Conservation (phyloP, 495 filamentous ascomycete genomes). For the Tetracladium setigerum region DNA sequence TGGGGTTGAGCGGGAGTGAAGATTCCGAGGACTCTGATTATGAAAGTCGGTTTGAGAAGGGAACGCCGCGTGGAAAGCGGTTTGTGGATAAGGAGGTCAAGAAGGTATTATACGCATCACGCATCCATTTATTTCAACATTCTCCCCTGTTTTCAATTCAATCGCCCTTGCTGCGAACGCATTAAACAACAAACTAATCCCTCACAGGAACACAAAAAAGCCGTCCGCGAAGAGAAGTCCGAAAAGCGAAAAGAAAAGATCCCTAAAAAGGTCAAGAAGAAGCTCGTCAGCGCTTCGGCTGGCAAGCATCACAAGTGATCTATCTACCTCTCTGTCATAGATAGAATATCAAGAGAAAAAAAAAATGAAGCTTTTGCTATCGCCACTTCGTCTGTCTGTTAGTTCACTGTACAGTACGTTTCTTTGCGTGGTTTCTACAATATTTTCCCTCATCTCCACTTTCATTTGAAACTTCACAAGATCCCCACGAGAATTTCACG, state of each 20-base stretch:
- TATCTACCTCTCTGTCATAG: background rate
- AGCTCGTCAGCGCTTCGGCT: constrained; percentile 38
- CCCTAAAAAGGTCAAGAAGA: constrained; percentile 90
- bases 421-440: background rate
- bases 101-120: constrained; percentile 36
- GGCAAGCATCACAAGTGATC: constrained; percentile 24
- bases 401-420: background rate
- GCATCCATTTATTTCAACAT: no score
- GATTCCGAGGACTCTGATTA: constrained; percentile 37
- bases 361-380: background rate
- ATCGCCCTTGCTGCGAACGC: background rate
- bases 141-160: background rate
- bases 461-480: no score
- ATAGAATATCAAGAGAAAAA: background rate
- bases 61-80: constrained; percentile 72
- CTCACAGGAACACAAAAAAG: constrained; percentile 65
- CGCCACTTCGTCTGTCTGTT: background rate
- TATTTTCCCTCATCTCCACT: background rate
- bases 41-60: constrained; percentile 50
- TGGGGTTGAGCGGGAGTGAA: constrained; percentile 35
- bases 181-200: constrained; percentile 17
- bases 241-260: constrained; percentile 91
- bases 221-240: constrained; percentile 90
- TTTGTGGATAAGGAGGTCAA: constrained; percentile 89
- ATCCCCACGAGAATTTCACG: background rate